Evolutionary conservation across 106 monocot genomes (phyloP).

Genomic region (Allium fistulosum): DNA sequence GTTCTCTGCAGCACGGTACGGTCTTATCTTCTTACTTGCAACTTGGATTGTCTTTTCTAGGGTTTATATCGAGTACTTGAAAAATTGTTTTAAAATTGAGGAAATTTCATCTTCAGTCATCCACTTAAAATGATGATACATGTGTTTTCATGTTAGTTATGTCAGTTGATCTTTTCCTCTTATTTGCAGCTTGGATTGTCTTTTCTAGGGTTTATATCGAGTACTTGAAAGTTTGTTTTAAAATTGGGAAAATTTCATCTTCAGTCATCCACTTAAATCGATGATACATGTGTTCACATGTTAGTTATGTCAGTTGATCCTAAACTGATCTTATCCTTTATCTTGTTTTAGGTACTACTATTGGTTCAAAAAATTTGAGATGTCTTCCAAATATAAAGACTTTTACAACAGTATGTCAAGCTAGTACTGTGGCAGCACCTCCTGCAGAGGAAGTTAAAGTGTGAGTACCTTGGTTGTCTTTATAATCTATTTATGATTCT

Average conservation of each 20-base stretch:
- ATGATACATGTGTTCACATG: background rate
- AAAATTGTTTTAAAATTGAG: background rate
- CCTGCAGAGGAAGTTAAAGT: slow-evolving; percentile 26
- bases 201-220: background rate
- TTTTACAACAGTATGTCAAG: slow-evolving; percentile 10
- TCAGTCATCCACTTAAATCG: background rate
- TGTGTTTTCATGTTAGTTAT: background rate
- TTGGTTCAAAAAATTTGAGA: background rate
- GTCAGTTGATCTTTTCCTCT: background rate
- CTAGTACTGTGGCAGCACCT: slow-evolving; percentile 17
- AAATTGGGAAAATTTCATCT: background rate
- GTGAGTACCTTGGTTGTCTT: slow-evolving; percentile 10
- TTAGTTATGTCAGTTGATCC: background rate
- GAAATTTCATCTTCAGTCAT: background rate
- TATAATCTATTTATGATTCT: background rate
- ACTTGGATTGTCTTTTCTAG: background rate
- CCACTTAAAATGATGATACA: too few relatives aligned
- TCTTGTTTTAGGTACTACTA: background rate
- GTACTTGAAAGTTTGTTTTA: background rate
- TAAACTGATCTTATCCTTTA: too few relatives aligned
- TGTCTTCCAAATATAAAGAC: slow-evolving; percentile 4
- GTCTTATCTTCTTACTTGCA: background rate
- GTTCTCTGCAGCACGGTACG: background rate
- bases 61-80: background rate
- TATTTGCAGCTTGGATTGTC: background rate